Conservation (phyloP, 2,329 filamentous ascomycete genomes). For the Didymella pomorum region DNA sequence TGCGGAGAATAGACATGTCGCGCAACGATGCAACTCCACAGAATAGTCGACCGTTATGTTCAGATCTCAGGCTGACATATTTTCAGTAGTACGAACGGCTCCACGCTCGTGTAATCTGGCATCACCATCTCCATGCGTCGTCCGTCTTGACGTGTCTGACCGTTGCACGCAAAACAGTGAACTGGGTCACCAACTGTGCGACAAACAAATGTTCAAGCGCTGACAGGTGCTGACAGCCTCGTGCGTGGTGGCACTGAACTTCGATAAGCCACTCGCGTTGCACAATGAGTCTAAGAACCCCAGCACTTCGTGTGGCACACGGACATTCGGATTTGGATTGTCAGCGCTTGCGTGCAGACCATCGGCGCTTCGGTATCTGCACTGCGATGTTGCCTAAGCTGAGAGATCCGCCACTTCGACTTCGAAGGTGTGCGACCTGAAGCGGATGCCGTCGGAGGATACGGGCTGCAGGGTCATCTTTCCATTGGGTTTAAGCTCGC, state of each 20-base stretch:
- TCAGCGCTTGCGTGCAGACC: slow-evolving; percentile 17
- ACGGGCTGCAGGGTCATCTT: not conserved
- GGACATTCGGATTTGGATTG: not conserved
- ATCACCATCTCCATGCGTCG: not conserved
- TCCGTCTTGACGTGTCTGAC: slow-evolving; percentile 3
- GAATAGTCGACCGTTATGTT: not conserved
- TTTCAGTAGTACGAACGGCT: slow-evolving; percentile 12
- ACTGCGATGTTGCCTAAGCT: slow-evolving; percentile 7
- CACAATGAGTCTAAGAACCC: slow-evolving; percentile 5
- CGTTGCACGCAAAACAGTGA: not conserved
- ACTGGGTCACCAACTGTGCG: not conserved
- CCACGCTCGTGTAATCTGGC: slow-evolving; percentile 9
- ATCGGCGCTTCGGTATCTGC: slow-evolving; percentile 17
- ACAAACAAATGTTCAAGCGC: slow-evolving; percentile 3
- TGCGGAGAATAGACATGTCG: slow-evolving; percentile 1
- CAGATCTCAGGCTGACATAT: slow-evolving; percentile 5
- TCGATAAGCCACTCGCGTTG: slow-evolving; percentile 4
- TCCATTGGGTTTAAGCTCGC: not conserved
- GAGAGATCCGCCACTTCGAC: not conserved
- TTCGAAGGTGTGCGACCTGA: slow-evolving; percentile 3
- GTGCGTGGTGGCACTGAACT: slow-evolving; percentile 1
- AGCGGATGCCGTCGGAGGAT: slow-evolving; percentile 1
- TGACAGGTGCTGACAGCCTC: slow-evolving; percentile 11
- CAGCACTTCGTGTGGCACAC: slow-evolving; percentile 12
- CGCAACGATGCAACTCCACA: not conserved